These are phyloP conservation scores for Starmerella powellii DNA, from an alignment of 805 yeast species.

Conservation along the genomic window DNA sequence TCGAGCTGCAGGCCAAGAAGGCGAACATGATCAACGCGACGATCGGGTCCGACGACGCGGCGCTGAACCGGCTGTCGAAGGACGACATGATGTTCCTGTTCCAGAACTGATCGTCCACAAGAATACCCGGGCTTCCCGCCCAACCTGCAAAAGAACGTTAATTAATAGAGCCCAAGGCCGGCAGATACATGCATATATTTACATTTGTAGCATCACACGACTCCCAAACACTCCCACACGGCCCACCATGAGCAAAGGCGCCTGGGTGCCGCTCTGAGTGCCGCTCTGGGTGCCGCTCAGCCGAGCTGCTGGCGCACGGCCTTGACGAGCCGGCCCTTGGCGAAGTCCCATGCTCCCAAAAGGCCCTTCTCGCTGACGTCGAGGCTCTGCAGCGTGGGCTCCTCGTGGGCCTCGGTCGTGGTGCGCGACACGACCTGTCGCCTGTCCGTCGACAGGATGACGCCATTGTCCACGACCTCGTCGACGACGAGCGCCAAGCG, in stretches of 20 bases:
- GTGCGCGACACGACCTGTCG: constrained; percentile 80
- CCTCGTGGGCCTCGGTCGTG: constrained; percentile 71
- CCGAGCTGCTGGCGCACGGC: constrained; percentile 34
- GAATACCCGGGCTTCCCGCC: too few relatives aligned
- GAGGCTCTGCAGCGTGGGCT: constrained; percentile 34
- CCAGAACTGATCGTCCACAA: constrained; percentile 45
- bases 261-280: too few relatives aligned
- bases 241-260: too few relatives aligned
- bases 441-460: constrained; percentile 81
- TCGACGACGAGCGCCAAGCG: constrained; percentile 76
- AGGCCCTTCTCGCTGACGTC: constrained; percentile 39
- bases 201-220: too few relatives aligned
- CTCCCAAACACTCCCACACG: too few relatives aligned
- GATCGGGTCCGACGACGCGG: constrained; percentile 81
- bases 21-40: constrained; percentile 98
- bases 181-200: too few relatives aligned
- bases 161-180: too few relatives aligned
- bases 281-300: too few relatives aligned
- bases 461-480: constrained; percentile 88
- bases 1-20: constrained; percentile 91
- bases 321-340: constrained; percentile 56
- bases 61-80: constrained; percentile 77
- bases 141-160: background rate
- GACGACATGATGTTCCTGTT: constrained; percentile 92
- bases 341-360: constrained; percentile 76